phyloP scores from a whole-genome alignment of 2,329 filamentous ascomycete genomes.

The Lachnellula subtilissima region DNA sequence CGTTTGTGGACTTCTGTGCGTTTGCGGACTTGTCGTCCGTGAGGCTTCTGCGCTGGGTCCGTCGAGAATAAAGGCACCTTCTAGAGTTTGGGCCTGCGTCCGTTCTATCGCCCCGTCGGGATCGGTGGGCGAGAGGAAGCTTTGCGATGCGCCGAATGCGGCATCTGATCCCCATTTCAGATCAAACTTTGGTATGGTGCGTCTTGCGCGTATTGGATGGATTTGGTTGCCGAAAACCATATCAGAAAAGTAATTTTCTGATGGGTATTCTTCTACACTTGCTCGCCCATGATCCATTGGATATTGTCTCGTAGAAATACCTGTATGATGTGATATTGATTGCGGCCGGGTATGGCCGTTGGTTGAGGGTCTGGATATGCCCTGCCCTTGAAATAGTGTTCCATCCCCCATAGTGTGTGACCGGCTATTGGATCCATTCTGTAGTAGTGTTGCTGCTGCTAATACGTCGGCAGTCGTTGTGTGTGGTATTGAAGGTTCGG shows the following conservation, averaged over 20 bases:
- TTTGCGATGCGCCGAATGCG: constrained; percentile 53
- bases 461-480: constrained; percentile 49
- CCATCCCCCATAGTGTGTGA: constrained; percentile 28
- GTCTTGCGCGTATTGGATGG: constrained; percentile 12
- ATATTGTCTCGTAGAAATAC: constrained; percentile 4
- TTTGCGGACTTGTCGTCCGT: constrained; percentile 47
- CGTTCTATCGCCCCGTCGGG: constrained; percentile 54
- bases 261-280: constrained; percentile 16
- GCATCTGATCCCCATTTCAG: constrained; percentile 66
- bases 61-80: constrained; percentile 47
- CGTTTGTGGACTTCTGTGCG: constrained; percentile 8
- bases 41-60: constrained; percentile 53
- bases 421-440: constrained; percentile 36
- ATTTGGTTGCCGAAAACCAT: constrained; percentile 26
- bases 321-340: constrained; percentile 22
- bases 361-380: constrained; percentile 8
- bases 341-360: constrained; percentile 22
- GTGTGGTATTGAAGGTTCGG: constrained; percentile 14
- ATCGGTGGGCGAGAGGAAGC: constrained; percentile 53
- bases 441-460: constrained; percentile 51
- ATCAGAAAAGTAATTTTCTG: constrained; percentile 22
- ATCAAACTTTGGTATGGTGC: constrained; percentile 30
- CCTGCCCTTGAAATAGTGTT: constrained; percentile 17
- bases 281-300: constrained; percentile 11
- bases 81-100: constrained; percentile 50